Evolutionary conservation across 371 early-diverging fungal species (phyloP).

Genomic region (Dichotomocladium elegans): DNA sequence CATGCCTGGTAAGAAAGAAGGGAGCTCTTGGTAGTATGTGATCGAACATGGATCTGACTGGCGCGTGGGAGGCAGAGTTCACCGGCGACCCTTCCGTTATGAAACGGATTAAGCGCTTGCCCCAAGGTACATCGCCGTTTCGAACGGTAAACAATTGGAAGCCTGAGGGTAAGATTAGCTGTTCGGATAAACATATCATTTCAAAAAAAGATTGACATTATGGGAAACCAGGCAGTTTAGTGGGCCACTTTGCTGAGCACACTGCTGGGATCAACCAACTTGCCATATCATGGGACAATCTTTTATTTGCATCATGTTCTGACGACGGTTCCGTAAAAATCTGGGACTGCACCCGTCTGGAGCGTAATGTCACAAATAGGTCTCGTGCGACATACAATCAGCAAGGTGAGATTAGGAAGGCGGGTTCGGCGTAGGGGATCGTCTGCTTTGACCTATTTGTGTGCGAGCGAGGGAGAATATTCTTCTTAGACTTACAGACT

Average conservation of each 20-base stretch:
- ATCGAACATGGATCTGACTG: neutral
- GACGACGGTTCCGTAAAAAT: conserved; percentile 86
- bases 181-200: too few relatives aligned
- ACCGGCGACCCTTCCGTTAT: conserved; percentile 33
- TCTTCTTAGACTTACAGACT: neutral
- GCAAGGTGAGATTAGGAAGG: conserved; percentile 47
- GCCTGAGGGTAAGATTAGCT: conserved; percentile 32
- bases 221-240: conserved; percentile 48
- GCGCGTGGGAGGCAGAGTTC: conserved; percentile 26
- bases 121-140: conserved; percentile 30
- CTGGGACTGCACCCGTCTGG: conserved; percentile 83
- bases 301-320: conserved; percentile 81
- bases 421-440: too few relatives aligned
- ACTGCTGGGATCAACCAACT: conserved; percentile 74
- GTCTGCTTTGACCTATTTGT: too few relatives aligned
- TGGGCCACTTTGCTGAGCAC: conserved; percentile 86
- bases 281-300: conserved; percentile 70
- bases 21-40: neutral
- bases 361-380: conserved; percentile 79
- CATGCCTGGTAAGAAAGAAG: conserved; percentile 46
- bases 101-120: conserved; percentile 33
- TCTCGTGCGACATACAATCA: conserved; percentile 72
- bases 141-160: conserved; percentile 37
- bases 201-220: neutral
- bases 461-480: neutral